Base-by-base conservation (phyloP, 1,284 basidiomycete genomes). In the Cutaneotrichosporon dermatis region DNA sequence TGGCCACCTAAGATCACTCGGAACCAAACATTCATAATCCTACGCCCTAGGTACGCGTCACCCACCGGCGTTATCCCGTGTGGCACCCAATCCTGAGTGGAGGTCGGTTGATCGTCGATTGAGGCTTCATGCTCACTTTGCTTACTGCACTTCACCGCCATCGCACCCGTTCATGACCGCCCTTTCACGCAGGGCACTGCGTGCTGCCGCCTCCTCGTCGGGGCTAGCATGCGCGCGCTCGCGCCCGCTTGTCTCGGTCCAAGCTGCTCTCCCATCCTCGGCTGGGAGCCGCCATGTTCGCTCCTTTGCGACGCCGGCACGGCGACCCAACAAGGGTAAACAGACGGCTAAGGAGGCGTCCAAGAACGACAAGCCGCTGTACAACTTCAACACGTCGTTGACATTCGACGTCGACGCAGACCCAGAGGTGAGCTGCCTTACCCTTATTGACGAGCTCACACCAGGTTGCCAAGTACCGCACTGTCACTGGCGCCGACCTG, bases 401-500 rank as follows among this genome's bases (percentile, higher is more conserved):
- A 65, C 62, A 11, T 76, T 74, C 51, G 60, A 66, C 1, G 70
- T 66, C 34, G 72, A 71, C 34, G 66, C 69, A 13, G 74, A 77
- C 66, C 71, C 74, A 15, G 73, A 76, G 55, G 76, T 77, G 46
- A 59, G 73, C 57, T 16, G 3, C 33, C 4, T 16, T 5, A n/a
- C 5, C 11, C 9, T 10, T 11, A 4, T 3, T 48, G 25, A 16
- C n/a, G 10, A 51, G 44, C 60, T 61, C n/a, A 58, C 49, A 2
- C 5, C 46, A 60, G 60, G 42, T 55, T 2, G 51, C 7, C 4
- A 62, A 58, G 37, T 88, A 88, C 74, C 82, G 82, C 15, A 79
- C 84, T 43, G 87, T 95, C 60, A 88, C 87, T 6, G 88, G 92
- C 6, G 85, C 86, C 64, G 84, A 88, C 59, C 77, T 94, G 55